These are phyloP conservation scores for Solidago caesia DNA, from an alignment of 129 eudicot genomes.

Conservation along the genomic window DNA sequence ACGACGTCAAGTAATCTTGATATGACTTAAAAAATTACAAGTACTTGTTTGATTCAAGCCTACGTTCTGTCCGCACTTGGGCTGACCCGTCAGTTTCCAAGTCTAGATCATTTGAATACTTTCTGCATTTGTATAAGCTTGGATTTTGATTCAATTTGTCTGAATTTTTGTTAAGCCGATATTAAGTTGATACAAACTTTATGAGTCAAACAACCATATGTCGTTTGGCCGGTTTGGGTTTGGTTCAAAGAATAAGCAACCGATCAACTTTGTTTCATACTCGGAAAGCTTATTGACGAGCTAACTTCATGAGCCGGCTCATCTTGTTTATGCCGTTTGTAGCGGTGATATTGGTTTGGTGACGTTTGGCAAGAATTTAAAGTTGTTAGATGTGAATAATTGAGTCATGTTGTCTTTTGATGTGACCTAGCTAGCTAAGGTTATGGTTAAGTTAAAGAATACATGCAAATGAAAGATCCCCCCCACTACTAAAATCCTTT, in stretches of 20 bases:
- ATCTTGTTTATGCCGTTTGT: constrained; percentile 1
- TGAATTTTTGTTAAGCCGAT: too few species aligned
- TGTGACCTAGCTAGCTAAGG: neutral
- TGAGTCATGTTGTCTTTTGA: constrained; percentile 14
- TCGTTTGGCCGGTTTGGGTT: neutral
- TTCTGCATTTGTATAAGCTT: too few species aligned
- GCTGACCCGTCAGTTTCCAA: too few species aligned
- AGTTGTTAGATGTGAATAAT: constrained; percentile 20
- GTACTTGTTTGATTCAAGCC: too few species aligned
- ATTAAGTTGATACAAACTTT: too few species aligned
- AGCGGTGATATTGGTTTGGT: constrained; percentile 20
- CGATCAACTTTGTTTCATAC: neutral
- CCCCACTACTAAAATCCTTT: neutral
- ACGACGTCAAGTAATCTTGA: too few species aligned
- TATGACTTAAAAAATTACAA: too few species aligned
- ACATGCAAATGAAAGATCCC: constrained; percentile 12
- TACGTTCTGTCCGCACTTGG: too few species aligned
- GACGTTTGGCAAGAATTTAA: constrained; percentile 20
- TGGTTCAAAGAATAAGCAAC: neutral
- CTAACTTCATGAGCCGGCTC: constrained; percentile 2
- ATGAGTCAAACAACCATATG: too few species aligned
- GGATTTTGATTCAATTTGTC: too few species aligned
- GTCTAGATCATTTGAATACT: too few species aligned
- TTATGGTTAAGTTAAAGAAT: constrained; percentile 23
- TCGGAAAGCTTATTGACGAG: constrained; percentile 34